A percentile compares a stretch with the other conserved stretches of the same genome.
Conservation (phyloP, 306 rosid species). For the Sphenostylis stenocarpa region DNA sequence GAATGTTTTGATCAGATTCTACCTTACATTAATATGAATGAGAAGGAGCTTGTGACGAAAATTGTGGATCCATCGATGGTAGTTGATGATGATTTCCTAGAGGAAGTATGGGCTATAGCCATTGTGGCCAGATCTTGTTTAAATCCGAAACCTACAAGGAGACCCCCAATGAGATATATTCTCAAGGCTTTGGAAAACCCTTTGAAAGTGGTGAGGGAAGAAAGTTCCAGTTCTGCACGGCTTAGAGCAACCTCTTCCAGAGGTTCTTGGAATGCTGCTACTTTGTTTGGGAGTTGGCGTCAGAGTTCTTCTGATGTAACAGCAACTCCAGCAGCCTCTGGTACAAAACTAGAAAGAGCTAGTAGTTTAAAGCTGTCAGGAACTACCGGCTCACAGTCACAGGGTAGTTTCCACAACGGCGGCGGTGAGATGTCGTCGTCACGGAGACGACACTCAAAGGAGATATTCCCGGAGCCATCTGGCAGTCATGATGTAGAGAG, state of each 20-base stretch:
- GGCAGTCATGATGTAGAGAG: slow-evolving; percentile 60
- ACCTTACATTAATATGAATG: slow-evolving; percentile 68
- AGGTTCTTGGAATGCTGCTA: slow-evolving; percentile 96
- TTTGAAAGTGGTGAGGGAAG: slow-evolving; percentile 90
- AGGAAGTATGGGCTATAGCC: slow-evolving; percentile 98
- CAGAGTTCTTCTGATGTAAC: slow-evolving; percentile 72
- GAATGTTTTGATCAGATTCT: slow-evolving; percentile 67
- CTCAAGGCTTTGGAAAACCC: slow-evolving; percentile 95
- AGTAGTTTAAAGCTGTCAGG: slow-evolving; percentile 76
- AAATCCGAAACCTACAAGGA: slow-evolving; percentile 80
- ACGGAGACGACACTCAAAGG: slow-evolving; percentile 62
- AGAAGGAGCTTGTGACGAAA: slow-evolving; percentile 79
- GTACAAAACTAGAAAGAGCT: slow-evolving; percentile 52
- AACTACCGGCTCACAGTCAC: slow-evolving; percentile 76
- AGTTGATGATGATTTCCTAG: slow-evolving; percentile 87
- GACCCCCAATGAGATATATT: slow-evolving; percentile 84
- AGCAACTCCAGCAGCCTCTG: slow-evolving; percentile 52
- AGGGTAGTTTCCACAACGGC: slow-evolving; percentile 59
- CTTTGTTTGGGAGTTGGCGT: slow-evolving; percentile 95
- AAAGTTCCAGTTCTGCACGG: slow-evolving; percentile 67
- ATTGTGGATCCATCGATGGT: slow-evolving; percentile 81
- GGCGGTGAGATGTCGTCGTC: slow-evolving; percentile 70
- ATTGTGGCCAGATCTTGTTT: slow-evolving; percentile 92
- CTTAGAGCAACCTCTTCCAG: slow-evolving; percentile 78
- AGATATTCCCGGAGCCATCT: slow-evolving; percentile 84